Evolutionary conservation across 441 rosid species (phyloP).

Genomic region (Omphalea diandra): DNA sequence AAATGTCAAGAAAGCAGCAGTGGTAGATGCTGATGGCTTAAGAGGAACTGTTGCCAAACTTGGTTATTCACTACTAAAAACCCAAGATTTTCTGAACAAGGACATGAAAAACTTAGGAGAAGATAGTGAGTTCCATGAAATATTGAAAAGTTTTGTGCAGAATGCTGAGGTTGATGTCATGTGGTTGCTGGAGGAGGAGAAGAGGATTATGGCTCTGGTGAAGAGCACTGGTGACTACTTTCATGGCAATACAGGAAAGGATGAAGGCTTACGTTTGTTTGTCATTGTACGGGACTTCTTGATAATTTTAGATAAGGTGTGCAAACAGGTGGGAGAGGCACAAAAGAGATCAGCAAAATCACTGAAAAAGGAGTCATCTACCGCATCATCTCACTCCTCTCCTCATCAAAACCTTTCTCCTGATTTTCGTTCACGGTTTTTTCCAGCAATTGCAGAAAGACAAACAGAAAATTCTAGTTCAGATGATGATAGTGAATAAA

Average conservation of each 20-base stretch:
- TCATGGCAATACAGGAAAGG: conserved; percentile 89
- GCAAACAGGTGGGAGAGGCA: conserved; percentile 69
- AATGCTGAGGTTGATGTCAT: conserved; percentile 61
- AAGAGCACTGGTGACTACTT: conserved; percentile 94
- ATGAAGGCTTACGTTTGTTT: conserved; percentile 86
- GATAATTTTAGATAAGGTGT: conserved; percentile 77
- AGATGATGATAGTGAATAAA: conserved; percentile 31
- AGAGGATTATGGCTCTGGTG: conserved; percentile 77
- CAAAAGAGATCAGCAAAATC: conserved; percentile 40
- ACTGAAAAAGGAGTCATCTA: conserved; percentile 48
- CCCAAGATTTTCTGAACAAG: conserved; percentile 61
- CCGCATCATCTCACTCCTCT: conserved; percentile 53
- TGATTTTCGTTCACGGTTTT: conserved; percentile 55
- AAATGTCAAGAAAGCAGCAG: conserved; percentile 85
- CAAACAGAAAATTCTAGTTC: conserved; percentile 37
- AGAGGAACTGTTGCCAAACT: conserved; percentile 67
- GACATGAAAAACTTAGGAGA: conserved; percentile 67
- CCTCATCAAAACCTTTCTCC: conserved; percentile 37
- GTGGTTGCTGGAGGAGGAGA: conserved; percentile 66
- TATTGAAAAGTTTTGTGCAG: conserved; percentile 66
- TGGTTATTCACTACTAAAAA: conserved; percentile 50
- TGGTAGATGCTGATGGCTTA: conserved; percentile 72
- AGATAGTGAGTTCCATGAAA: conserved; percentile 66
- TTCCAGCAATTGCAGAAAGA: conserved; percentile 66
- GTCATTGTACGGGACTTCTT: conserved; percentile 73